Conservation (phyloP, 768 basidiomycete species). For the Russula ochroleuca region DNA sequence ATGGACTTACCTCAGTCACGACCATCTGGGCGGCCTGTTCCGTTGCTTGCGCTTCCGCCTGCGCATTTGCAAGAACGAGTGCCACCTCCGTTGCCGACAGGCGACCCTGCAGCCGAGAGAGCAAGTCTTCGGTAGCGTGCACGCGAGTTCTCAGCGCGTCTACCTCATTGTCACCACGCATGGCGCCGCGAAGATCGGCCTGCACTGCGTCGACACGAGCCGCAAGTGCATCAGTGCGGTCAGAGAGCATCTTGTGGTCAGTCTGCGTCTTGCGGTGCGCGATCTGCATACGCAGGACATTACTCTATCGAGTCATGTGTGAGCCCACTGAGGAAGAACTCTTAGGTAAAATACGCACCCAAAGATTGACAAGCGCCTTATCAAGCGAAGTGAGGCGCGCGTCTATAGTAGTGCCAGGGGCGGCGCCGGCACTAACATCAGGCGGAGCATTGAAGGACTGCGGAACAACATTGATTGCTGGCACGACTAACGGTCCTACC, state of each 20-base stretch:
- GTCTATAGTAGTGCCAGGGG: conserved; percentile 7
- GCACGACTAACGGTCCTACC: not conserved
- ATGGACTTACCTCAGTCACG: conserved; percentile 18
- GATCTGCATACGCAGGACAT: conserved; percentile 28
- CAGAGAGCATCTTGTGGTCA: conserved; percentile 27
- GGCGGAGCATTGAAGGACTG: conserved; percentile 4
- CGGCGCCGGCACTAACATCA: not conserved
- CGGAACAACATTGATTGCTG: not conserved
- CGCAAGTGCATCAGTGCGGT: conserved; percentile 24
- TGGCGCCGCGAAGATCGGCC: conserved; percentile 12
- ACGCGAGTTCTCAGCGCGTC: conserved; percentile 7
- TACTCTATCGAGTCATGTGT: conserved; percentile 12
- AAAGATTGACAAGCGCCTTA: conserved; percentile 27
- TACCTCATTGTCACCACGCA: conserved; percentile 9
- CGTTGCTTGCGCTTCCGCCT: conserved; percentile 37
- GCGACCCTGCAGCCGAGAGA: conserved; percentile 13
- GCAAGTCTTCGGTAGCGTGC: conserved; percentile 8
- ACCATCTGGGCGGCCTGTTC: not conserved
- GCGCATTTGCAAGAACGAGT: conserved; percentile 1
- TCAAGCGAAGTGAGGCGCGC: conserved; percentile 24
- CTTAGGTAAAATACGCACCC: conserved; percentile 13
- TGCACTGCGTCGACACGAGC: conserved; percentile 23
- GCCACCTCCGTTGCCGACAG: conserved; percentile 1
- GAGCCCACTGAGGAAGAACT: not conserved
- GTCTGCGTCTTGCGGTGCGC: conserved; percentile 29